Evolutionary conservation across 1,139 yeast genomes (phyloP), one percentile per base, ranked within the genome.

Genomic region (Debaryomyces robertsiae): DNA sequence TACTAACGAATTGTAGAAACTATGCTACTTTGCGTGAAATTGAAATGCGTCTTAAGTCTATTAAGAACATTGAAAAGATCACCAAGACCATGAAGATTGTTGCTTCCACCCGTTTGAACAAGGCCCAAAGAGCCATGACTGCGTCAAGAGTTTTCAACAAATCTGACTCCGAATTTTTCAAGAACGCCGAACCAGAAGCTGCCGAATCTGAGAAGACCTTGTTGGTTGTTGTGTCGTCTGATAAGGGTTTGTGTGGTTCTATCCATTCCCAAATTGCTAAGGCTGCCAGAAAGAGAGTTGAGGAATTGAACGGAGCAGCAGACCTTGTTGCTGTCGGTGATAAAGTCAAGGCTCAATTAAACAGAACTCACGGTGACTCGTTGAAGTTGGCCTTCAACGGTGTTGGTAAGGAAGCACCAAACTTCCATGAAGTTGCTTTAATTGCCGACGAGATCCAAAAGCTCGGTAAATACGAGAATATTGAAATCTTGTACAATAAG

Each of bases 11-110:
- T 14, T 42, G 15, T 50, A 87, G 96, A 85, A 82, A 83, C 78
- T 91, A 89, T 79, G 98, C 98, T 63, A 93, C 98, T 58, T 81
- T 93, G 67, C 91, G 98, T 78, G 98, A 93, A 74, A 94, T 93
- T 65, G 98, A 93, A 78, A 86, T 81, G 71, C 95, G 98, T 79
- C 84, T 93, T 68, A 93, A 93, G 79, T 89, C 97, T 52, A 93
- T 93, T 69, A 93, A 91, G 79, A 93, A 93, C 81, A 93, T 93
- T 69, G 98, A 93, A 75, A 93, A 93, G 79, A 93, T 93, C 74
- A 93, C 98, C 76, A 93, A 93, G 77, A 93, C 98, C 69, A 93
- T 93, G 98, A 93, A 91, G 79, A 85, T 94, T 72, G 98, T 93
- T 60, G 98, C 98, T 40, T 91, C 98, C 35, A 93, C 98, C 57